Evolutionary conservation across 352 stramenopile genomes (phyloP), one percentile per base, ranked within the genome.

Genomic region (Halophytophthora batemanensis): DNA sequence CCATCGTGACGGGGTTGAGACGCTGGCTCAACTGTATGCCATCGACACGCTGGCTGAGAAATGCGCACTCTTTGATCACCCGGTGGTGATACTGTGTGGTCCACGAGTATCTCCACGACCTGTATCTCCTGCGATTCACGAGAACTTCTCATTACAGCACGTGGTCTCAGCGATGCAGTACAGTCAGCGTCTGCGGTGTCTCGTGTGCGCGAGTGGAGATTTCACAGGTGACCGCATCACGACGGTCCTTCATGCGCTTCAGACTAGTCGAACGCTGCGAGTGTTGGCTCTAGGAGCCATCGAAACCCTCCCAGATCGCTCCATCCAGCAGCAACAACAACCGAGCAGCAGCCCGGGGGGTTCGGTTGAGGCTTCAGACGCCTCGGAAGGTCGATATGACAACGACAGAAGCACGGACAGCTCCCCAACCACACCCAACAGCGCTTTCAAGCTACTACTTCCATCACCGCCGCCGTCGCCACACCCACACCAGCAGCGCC

Each of bases 121-220:
- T 2, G 10, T 37, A 25, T 55, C 50, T 23, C 50, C 45, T 28
- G 48, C 52, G 6, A 51, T 28, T 2, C 43, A 48, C 38, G 53
- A 61, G 21, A 61, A 46, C 15, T 66, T 69, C 17, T 52, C 58
- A 11, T 19, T 77, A 0, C 59, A 74, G 7, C 64, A 78, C 37
- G 13, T 86, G n/a, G 38, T 71, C 1, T 66, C 69, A 17, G 77
- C 74, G 1, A 66, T 87, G 13, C 61, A 84, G 53, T 69, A 79
- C 44, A 84, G 64, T 45, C 17, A 44, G 1, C 39, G 60, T 0
- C 59, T 87, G 18, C 75, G 71, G 17, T 75, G 57, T 7, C 51
- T 89, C 3, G 52, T 82, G 13, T 54, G 60, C 35, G 49, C 49
- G 12, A 61, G 56, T 22, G 73, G 74, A 1, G 53, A 77, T 33